Evolutionary conservation across 495 filamentous ascomycete species (phyloP).

Genomic region (Tirmania nivea): DNA sequence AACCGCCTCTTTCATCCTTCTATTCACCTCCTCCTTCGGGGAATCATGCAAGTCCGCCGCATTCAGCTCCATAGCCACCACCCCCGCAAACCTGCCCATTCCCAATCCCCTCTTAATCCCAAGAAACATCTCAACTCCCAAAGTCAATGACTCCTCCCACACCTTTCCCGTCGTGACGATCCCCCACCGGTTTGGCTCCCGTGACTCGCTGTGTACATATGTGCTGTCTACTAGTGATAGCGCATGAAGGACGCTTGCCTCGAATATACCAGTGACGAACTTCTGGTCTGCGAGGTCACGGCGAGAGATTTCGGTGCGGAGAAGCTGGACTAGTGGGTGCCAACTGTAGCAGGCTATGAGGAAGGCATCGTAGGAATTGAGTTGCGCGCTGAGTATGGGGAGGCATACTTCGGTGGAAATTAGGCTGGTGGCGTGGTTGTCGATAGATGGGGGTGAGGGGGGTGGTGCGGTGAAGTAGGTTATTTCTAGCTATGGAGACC

Average conservation of each 20-base stretch:
- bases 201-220: constrained; percentile 16
- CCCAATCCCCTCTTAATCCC: constrained; percentile 17
- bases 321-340: constrained; percentile 51
- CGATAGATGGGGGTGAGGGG: constrained; percentile 37
- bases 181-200: constrained; percentile 40
- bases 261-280: constrained; percentile 69
- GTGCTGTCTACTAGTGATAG: constrained; percentile 21
- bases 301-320: constrained; percentile 24
- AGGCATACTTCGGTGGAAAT: constrained; percentile 33
- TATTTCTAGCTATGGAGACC: constrained; percentile 9
- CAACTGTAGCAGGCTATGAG: constrained; percentile 76
- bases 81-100: constrained; percentile 41
- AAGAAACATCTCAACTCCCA: constrained; percentile 36
- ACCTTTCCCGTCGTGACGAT: constrained; percentile 72
- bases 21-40: constrained; percentile 37
- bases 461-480: constrained; percentile 32
- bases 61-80: constrained; percentile 63
- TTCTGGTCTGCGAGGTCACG: not conserved
- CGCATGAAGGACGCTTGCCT: constrained; percentile 45
- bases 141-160: constrained; percentile 52
- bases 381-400: constrained; percentile 26
- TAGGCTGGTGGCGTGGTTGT: constrained; percentile 35
- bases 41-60: constrained; percentile 60
- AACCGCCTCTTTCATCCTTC: constrained; percentile 47
- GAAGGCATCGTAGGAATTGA: constrained; percentile 38